These are phyloP conservation scores for Raphanus raphanistrum DNA, from an alignment of 345 rosid genomes.

Conservation along the genomic window DNA sequence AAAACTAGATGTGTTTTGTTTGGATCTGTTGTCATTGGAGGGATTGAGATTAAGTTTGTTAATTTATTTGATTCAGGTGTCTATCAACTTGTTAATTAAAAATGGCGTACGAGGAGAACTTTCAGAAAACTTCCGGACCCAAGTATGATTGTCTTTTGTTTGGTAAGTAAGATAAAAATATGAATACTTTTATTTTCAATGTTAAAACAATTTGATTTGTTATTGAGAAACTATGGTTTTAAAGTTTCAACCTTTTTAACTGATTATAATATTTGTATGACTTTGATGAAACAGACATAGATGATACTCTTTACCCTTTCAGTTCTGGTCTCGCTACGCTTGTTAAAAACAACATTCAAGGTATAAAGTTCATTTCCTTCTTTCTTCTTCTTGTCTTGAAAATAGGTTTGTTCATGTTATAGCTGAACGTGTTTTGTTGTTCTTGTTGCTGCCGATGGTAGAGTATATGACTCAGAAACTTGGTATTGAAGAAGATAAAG, in stretches of 20 bases:
- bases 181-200: background rate
- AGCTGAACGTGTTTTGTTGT: constrained; percentile 7
- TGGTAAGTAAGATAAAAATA: constrained; percentile 37
- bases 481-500: constrained; percentile 58
- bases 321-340: constrained; percentile 66
- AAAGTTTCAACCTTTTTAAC: background rate
- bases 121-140: constrained; percentile 17
- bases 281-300: constrained; percentile 40
- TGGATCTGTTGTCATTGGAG: background rate
- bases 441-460: constrained; percentile 25
- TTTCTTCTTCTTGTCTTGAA: constrained; percentile 4
- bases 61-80: constrained; percentile 9
- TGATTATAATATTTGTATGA: background rate
- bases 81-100: background rate
- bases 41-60: constrained; percentile 7
- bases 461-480: constrained; percentile 79
- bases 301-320: constrained; percentile 82
- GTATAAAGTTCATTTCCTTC: constrained; percentile 37
- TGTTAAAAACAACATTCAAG: constrained; percentile 70
- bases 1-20: background rate
- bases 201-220: background rate
- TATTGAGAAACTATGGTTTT: constrained; percentile 3
- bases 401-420: background rate
- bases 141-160: constrained; percentile 59
- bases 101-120: constrained; percentile 47